A percentile compares a stretch with the other conserved stretches of the same genome.
These are phyloP conservation scores for Tricholoma matsutake DNA, from an alignment of 768 basidiomycete species.

Conservation along the genomic window DNA sequence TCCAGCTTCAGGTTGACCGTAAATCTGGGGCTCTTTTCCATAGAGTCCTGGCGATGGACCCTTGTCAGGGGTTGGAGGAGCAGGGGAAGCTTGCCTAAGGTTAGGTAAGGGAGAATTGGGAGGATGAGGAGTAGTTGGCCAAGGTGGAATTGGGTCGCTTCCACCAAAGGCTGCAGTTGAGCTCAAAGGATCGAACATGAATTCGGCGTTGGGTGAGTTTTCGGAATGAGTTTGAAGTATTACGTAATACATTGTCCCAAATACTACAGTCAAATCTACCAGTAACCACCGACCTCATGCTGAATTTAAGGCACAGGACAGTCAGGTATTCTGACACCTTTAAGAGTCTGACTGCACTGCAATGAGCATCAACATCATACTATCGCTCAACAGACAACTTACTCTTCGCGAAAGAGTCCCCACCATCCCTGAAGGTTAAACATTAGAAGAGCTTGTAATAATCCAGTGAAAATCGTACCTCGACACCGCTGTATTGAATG, in stretches of 20 bases:
- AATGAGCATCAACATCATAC: not conserved
- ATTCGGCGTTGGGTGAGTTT: not conserved
- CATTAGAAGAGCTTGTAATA: not conserved
- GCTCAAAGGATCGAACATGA: conserved; percentile 74
- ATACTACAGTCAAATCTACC: no score
- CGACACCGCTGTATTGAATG: conserved; percentile 73
- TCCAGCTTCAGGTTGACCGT: conserved; percentile 81
- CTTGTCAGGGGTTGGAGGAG: conserved; percentile 48
- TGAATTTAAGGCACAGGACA: conserved; percentile 37
- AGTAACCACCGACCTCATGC: no score
- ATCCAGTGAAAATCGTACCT: conserved; percentile 20
- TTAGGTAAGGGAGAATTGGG: conserved; percentile 71
- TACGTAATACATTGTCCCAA: no score
- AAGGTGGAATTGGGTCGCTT: conserved; percentile 48
- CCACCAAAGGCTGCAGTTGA: conserved; percentile 56
- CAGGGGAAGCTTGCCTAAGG: conserved; percentile 53
- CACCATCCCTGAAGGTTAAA: conserved; percentile 35
- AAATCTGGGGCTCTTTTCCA: conserved; percentile 81
- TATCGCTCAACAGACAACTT: conserved; percentile 14
- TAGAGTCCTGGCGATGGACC: conserved; percentile 57
- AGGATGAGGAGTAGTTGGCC: conserved; percentile 79
- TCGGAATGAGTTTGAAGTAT: no score
- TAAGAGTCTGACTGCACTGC: conserved; percentile 58
- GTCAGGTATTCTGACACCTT: conserved; percentile 61
- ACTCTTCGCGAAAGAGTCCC: conserved; percentile 47